Conservation (phyloP, 768 basidiomycete species). For the Trametes gibbosa region DNA sequence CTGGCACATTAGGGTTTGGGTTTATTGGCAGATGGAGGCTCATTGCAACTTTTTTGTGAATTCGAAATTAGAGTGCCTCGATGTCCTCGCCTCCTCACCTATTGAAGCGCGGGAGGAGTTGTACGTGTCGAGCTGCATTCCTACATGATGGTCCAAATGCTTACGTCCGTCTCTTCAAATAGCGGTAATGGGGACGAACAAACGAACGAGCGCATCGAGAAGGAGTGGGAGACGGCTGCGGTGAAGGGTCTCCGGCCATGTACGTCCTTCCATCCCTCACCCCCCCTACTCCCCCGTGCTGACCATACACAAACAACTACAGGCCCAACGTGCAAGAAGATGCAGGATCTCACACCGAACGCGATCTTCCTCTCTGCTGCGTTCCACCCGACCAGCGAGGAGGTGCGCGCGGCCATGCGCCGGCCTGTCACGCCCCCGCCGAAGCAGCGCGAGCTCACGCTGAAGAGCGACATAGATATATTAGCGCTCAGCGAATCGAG, state of each 20-base stretch:
- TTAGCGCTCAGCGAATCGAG: slow-evolving; percentile 19
- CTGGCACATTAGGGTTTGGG: not conserved
- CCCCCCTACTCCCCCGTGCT: no score
- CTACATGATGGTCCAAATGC: no score
- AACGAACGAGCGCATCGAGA: slow-evolving; percentile 54
- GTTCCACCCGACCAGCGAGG: slow-evolving; percentile 66
- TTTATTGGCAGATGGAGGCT: no score
- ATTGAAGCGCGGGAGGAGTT: slow-evolving; percentile 60
- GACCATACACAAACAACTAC: no score
- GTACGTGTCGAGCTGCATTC: slow-evolving; percentile 35
- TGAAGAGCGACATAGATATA: slow-evolving; percentile 4
- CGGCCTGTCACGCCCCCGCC: slow-evolving; percentile 3
- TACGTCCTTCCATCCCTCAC: no score
- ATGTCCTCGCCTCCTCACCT: slow-evolving; percentile 48
- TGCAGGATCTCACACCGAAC: slow-evolving; percentile 49
- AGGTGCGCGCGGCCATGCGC: slow-evolving; percentile 41
- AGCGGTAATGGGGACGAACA: slow-evolving; percentile 57
- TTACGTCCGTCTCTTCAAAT: not conserved
- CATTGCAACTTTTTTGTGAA: not conserved
- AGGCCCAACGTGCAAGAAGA: slow-evolving; percentile 71
- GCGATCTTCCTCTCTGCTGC: slow-evolving; percentile 61
- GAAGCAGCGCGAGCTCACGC: not conserved
- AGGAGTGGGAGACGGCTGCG: slow-evolving; percentile 52
- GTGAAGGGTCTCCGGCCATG: slow-evolving; percentile 61
- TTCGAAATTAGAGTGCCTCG: slow-evolving; percentile 49